Evolutionary conservation across 2,329 filamentous ascomycete species (phyloP).

Genomic region (Lachnellula suecica): DNA sequence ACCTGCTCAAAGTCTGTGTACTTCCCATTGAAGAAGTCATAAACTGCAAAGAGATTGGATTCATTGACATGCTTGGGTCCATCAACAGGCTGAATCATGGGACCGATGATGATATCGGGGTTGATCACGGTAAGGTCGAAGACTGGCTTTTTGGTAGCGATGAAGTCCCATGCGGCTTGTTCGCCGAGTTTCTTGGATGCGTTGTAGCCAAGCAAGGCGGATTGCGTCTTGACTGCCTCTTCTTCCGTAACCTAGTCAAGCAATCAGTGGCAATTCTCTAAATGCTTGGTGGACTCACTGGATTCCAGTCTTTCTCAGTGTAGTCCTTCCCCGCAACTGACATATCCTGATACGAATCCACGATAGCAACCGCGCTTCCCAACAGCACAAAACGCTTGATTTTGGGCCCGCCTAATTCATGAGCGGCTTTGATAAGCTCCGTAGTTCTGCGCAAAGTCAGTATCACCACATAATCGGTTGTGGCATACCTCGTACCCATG

Average conservation of each 20-base stretch:
- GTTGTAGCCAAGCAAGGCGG: slow-evolving; percentile 30
- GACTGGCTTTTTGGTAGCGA: slow-evolving; percentile 47
- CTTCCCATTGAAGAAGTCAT: slow-evolving; percentile 48
- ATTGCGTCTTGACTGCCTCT: slow-evolving; percentile 38
- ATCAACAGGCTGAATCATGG: slow-evolving; percentile 60
- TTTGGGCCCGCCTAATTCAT: slow-evolving; percentile 46
- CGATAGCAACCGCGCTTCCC: slow-evolving; percentile 53
- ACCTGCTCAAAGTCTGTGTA: slow-evolving; percentile 37
- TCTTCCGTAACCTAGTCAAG: slow-evolving; percentile 10
- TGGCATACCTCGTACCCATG: slow-evolving; percentile 34
- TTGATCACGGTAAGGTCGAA: slow-evolving; percentile 62
- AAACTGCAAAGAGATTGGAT: slow-evolving; percentile 56
- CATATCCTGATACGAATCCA: slow-evolving; percentile 56
- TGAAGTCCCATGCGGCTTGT: slow-evolving; percentile 61
- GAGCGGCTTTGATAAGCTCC: slow-evolving; percentile 70
- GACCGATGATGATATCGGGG: slow-evolving; percentile 60
- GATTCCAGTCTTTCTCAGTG: slow-evolving; percentile 53
- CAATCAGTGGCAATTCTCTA: slow-evolving; percentile 36
- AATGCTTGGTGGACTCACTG: slow-evolving; percentile 32
- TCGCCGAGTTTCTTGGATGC: slow-evolving; percentile 61
- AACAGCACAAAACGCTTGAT: slow-evolving; percentile 43
- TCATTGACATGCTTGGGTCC: slow-evolving; percentile 64
- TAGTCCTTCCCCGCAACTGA: slow-evolving; percentile 53
- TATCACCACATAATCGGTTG: neutral
- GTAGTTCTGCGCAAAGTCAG: slow-evolving; percentile 45